Evolutionary conservation across 2,329 filamentous ascomycete genomes (phyloP).

Genomic region (Cylindrodendrum hubeiense): DNA sequence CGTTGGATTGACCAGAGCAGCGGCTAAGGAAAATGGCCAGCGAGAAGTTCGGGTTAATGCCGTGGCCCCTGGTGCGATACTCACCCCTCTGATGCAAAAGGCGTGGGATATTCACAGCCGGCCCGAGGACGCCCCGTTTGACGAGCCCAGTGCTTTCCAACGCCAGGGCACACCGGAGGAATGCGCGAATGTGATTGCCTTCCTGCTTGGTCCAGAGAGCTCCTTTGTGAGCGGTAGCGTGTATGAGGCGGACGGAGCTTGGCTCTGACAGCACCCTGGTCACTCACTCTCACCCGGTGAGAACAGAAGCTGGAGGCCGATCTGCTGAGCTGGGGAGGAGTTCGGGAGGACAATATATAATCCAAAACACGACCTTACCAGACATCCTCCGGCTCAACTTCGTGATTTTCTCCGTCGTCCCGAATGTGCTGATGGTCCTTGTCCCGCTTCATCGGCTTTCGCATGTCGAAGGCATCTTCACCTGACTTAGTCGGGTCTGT

Average conservation of each 20-base stretch:
- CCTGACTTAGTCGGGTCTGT: constrained; percentile 70
- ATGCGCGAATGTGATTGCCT: constrained; percentile 50
- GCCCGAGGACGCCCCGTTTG: constrained; percentile 54
- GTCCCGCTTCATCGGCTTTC: constrained; percentile 89
- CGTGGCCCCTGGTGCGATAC: constrained; percentile 62
- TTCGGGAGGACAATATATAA: constrained; percentile 10
- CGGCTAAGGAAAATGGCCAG: constrained; percentile 55
- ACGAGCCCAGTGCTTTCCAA: constrained; percentile 56
- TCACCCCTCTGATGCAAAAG: constrained; percentile 63
- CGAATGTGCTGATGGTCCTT: constrained; percentile 80
- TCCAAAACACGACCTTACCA: constrained; percentile 65
- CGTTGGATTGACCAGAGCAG: constrained; percentile 51
- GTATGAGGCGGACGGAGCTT: constrained; percentile 61
- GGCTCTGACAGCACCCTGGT: constrained; percentile 44
- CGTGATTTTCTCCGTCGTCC: constrained; percentile 81
- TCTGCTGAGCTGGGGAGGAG: constrained; percentile 58
- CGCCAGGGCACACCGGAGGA: constrained; percentile 58
- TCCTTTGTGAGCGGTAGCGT: constrained; percentile 52
- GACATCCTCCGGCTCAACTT: constrained; percentile 86
- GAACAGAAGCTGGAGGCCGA: not conserved
- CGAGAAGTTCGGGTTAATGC: constrained; percentile 61
- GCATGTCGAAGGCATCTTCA: constrained; percentile 97
- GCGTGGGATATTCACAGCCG: constrained; percentile 51
- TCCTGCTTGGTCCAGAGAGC: constrained; percentile 52
- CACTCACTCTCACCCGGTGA: not conserved